Evolutionary conservation across 2,329 filamentous ascomycete species (phyloP).

Genomic region (Aspergillus oerlinghausenensis): DNA sequence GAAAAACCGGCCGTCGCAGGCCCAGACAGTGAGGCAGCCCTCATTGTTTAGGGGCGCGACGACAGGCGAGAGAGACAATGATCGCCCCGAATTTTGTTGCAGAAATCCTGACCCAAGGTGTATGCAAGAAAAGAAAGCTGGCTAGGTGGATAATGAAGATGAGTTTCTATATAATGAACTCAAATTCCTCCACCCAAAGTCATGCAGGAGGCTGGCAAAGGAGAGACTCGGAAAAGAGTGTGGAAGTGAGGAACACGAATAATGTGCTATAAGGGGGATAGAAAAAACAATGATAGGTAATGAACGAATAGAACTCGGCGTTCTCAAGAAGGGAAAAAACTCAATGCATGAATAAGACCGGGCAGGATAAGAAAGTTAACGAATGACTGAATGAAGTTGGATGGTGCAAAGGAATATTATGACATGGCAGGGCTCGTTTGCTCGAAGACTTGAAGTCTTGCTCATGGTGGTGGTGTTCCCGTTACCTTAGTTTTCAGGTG

Average conservation of each 20-base stretch:
- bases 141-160: not conserved
- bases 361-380: conserved; percentile 19
- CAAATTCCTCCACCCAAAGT: conserved; percentile 6
- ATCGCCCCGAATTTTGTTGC: conserved; percentile 9
- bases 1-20: conserved; percentile 39
- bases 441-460: not conserved
- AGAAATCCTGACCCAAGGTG: conserved; percentile 8
- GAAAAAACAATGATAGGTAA: conserved; percentile 7
- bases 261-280: conserved; percentile 9
- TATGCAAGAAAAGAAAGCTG: conserved; percentile 14
- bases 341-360: conserved; percentile 10
- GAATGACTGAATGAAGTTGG: conserved; percentile 28
- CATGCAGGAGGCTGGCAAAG: conserved; percentile 7
- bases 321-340: conserved; percentile 4
- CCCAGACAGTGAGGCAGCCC: conserved; percentile 42
- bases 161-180: not conserved
- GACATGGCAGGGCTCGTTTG: conserved; percentile 22
- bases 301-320: conserved; percentile 7
- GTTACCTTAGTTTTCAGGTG: not conserved
- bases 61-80: conserved; percentile 24
- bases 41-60: conserved; percentile 41
- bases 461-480: not conserved
- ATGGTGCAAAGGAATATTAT: conserved; percentile 18
- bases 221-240: conserved; percentile 7
- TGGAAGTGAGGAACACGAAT: not conserved